These are phyloP conservation scores for Aspergillus novofumigatus DNA, from an alignment of 2,329 filamentous ascomycete genomes.

Conservation along the genomic window DNA sequence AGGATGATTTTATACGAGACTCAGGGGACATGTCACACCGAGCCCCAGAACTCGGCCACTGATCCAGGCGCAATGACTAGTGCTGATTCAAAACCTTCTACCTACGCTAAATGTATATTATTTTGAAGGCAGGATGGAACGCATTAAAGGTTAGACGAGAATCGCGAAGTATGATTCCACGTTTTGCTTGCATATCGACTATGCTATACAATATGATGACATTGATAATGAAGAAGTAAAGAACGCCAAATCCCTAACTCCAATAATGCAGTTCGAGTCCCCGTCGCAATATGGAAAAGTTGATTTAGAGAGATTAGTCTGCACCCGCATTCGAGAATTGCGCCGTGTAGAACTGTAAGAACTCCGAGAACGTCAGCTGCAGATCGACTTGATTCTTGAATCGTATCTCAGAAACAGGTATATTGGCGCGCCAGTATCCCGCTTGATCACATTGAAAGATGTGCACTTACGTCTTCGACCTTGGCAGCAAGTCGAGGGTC, in stretches of 20 bases:
- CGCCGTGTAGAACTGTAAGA: constrained; percentile 34
- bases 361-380: constrained; percentile 30
- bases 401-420: not conserved
- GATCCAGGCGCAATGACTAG: not conserved
- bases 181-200: not conserved
- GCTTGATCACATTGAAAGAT: not conserved
- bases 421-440: not conserved
- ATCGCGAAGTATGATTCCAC: not conserved
- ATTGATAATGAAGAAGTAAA: not conserved
- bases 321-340: constrained; percentile 32
- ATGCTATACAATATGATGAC: not conserved
- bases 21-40: not conserved
- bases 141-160: too few relatives aligned
- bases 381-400: not conserved
- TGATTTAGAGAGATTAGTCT: constrained; percentile 18
- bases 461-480: constrained; percentile 41
- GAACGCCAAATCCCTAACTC: constrained; percentile 13
- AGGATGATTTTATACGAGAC: not conserved
- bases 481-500: constrained; percentile 33
- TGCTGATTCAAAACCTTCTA: not conserved
- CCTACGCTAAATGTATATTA: not conserved
- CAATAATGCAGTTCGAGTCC: constrained; percentile 10
- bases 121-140: not conserved
- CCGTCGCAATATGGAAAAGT: not conserved
- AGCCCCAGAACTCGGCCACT: not conserved